Base-by-base conservation (phyloP, 1,284 basidiomycete species). In the Austroboletus novae-zelandiae region DNA sequence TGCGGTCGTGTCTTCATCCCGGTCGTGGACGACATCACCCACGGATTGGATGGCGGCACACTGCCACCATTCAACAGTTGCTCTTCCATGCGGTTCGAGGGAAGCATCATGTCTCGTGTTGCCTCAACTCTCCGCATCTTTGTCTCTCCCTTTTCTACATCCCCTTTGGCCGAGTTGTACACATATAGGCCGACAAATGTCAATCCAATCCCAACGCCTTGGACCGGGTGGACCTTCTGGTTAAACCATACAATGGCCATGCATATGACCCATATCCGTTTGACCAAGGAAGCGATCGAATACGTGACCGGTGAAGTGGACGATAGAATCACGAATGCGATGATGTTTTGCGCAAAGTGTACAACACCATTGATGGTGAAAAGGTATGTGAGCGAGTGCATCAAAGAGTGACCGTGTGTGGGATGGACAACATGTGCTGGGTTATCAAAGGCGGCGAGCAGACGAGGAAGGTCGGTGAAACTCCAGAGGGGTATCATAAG, bases 301-400 rank as follows among this genome's bases (percentile, higher is more conserved):
- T 99, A 99, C 1, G 97, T 99, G 53, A 99, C 97, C 7, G 96
- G 97, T 9, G 95, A 98, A 1, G 95, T 97, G 32, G 92, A 91
- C 2, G 93, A 86, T 25, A 99, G 84, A 61, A 99, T 94, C 60
- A 94, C 81, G 73, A 99, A 99, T 18, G 97, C 97, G 59, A 99
- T 89, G 63, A 99, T 87, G 75, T 94, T 98, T 71, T 99, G 97
- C 1, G 85, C 86, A 69, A 98, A 99, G 72, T 99, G 94, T 17
- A 96, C 94, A 0, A 91, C 86, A 36, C 96, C 97, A 70, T 99
- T 99, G 71, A 91, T 77, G 65, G 92, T 77, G 62, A 98, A 87
- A 70, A 93, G 86, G 67, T 88, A 84, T 3, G 76, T 58, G 37
- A 89, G 79, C 9, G 81, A 78, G 60, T 85, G 83, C 4, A 78